Conservation (phyloP, 768 basidiomycete species). For the Psilocybe subaeruginosa region DNA sequence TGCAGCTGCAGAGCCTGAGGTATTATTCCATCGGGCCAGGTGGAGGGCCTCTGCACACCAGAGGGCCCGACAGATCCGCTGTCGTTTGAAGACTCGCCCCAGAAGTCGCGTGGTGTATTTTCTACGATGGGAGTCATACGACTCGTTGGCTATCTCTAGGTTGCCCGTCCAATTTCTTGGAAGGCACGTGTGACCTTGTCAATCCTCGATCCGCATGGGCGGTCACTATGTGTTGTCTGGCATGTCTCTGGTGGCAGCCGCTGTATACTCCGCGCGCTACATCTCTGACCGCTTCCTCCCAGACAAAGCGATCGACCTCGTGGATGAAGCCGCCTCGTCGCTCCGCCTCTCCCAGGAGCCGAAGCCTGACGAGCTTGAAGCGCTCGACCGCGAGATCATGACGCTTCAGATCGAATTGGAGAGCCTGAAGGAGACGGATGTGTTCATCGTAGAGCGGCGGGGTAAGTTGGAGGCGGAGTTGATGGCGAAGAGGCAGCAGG, state of each 20-base stretch:
- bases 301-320: too few relatives aligned
- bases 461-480: too few relatives aligned
- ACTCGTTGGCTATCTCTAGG: not conserved
- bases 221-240: not conserved
- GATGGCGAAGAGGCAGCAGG: too few relatives aligned
- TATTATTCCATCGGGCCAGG: slow-evolving; percentile 39
- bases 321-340: too few relatives aligned
- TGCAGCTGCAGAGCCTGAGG: slow-evolving; percentile 12
- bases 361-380: slow-evolving; percentile 85
- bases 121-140: slow-evolving; percentile 28
- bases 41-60: slow-evolving; percentile 54
- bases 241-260: slow-evolving; percentile 48
- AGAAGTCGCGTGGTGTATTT: slow-evolving; percentile 48
- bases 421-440: too few relatives aligned
- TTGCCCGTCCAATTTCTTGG: slow-evolving; percentile 25
- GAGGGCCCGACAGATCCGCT: slow-evolving; percentile 44
- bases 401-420: too few relatives aligned
- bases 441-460: slow-evolving; percentile 23
- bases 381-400: slow-evolving; percentile 55
- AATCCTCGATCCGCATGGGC: not conserved
- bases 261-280: slow-evolving; percentile 80
- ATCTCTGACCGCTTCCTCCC: too few relatives aligned
- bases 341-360: slow-evolving; percentile 82
- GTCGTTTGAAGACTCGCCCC: too few relatives aligned
- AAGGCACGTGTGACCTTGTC: slow-evolving; percentile 45